These are phyloP conservation scores for Cinnamomum chago DNA, from an alignment of 164 flowering plant species.

Conservation along the genomic window DNA sequence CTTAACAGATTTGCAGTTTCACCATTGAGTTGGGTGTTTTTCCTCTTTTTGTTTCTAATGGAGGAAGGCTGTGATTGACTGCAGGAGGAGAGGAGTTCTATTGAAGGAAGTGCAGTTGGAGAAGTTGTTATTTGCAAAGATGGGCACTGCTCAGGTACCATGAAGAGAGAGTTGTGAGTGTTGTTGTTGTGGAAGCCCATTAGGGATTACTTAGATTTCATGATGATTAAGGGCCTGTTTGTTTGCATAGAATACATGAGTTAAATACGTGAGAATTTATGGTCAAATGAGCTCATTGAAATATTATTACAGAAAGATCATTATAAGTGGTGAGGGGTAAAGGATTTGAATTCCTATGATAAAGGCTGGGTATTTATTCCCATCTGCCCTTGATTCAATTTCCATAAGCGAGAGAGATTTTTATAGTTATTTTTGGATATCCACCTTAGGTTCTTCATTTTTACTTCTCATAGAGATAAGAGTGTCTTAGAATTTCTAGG, in stretches of 20 bases:
- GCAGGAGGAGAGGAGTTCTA: conserved; percentile 20
- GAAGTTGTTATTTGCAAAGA: conserved; percentile 27
- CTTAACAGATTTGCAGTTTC: not conserved
- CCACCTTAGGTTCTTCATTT: too few relatives aligned
- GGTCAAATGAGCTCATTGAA: too few relatives aligned
- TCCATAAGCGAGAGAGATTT: too few relatives aligned
- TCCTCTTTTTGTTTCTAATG: not conserved
- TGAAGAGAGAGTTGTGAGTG: conserved; percentile 31
- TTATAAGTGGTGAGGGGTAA: too few relatives aligned
- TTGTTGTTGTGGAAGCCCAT: conserved; percentile 32
- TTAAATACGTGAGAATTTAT: too few relatives aligned
- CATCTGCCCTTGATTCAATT: too few relatives aligned
- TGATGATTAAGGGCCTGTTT: conserved; percentile 63
- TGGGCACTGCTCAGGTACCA: conserved; percentile 44
- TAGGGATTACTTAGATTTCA: conserved; percentile 57
- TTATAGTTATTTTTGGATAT: too few relatives aligned
- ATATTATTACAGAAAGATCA: too few relatives aligned
- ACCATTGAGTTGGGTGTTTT: not conserved
- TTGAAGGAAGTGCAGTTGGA: conserved; percentile 7
- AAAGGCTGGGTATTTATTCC: too few relatives aligned
- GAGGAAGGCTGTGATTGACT: not conserved
- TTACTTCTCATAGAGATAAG: too few relatives aligned
- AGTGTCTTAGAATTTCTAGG: conserved; percentile 13
- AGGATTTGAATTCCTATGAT: too few relatives aligned
- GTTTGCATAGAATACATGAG: too few relatives aligned